A percentile compares a stretch with the other conserved stretches of the same genome.
Evolutionary conservation across 2,329 filamentous ascomycete genomes (phyloP).

Genomic region (Ascochyta rabiei): DNA sequence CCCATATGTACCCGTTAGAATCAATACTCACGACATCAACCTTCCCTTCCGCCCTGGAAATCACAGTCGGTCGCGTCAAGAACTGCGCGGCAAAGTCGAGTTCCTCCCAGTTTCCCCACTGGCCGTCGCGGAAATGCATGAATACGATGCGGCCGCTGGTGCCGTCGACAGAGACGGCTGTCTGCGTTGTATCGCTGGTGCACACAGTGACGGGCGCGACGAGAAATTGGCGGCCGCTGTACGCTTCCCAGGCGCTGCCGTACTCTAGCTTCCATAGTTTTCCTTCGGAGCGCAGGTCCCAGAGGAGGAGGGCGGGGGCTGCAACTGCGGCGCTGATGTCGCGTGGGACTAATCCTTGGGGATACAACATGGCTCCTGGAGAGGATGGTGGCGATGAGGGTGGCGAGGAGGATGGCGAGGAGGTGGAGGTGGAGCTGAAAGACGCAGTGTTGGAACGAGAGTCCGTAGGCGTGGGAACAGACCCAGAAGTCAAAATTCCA

Average conservation of each 20-base stretch:
- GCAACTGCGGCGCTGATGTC: conserved; percentile 3
- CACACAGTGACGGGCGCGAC: conserved; percentile 11
- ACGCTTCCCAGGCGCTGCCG: conserved; percentile 3
- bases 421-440: neutral
- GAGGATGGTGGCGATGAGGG: neutral
- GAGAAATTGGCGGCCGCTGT: conserved; percentile 6
- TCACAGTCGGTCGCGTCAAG: conserved; percentile 1
- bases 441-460: neutral
- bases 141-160: conserved; percentile 12
- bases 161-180: conserved; percentile 12
- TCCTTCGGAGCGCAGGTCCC: conserved; percentile 1
- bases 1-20: conserved; percentile 2
- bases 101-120: conserved; percentile 16
- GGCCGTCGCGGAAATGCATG: conserved; percentile 7
- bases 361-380: neutral
- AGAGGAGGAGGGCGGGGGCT: neutral
- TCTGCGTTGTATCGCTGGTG: conserved; percentile 2
- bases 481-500: neutral
- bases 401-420: neutral
- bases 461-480: neutral
- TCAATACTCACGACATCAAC: conserved; percentile 16
- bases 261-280: neutral
- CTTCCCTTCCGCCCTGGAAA: conserved; percentile 1
- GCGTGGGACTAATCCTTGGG: neutral
- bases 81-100: conserved; percentile 1